phyloP scores from a whole-genome alignment of 208 protist species.

The Strigomonas galati region DNA sequence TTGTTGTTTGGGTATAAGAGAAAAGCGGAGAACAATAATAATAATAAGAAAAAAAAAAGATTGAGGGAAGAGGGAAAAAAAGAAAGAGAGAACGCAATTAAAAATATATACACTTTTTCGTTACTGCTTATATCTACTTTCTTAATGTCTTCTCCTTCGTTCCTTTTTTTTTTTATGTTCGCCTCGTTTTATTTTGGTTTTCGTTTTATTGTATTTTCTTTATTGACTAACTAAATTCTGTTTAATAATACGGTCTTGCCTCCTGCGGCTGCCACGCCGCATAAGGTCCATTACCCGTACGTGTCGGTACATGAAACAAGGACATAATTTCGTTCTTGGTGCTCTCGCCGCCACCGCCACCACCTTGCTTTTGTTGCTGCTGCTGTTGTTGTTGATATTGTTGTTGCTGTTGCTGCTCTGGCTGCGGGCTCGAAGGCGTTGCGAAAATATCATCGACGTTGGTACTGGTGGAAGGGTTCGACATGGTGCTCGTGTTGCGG shows the following conservation, averaged over 20 bases:
- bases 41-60: constrained; percentile 8
- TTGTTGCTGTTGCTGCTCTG: neutral
- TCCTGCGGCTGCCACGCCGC: constrained; percentile 48
- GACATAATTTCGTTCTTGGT: constrained; percentile 63
- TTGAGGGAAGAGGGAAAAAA: constrained; percentile 11
- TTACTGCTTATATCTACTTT: neutral
- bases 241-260: constrained; percentile 28
- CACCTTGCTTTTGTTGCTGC: neutral
- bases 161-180: too few species aligned
- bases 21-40: too few species aligned
- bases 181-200: too few species aligned
- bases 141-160: neutral
- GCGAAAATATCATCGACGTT: neutral
- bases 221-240: too few species aligned
- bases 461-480: too few species aligned
- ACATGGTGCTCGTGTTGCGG: too few species aligned
- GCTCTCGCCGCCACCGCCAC: neutral
- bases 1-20: too few species aligned
- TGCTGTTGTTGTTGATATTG: constrained; percentile 6
- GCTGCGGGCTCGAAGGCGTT: neutral
- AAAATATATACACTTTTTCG: constrained; percentile 11
- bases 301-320: constrained; percentile 28
- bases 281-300: constrained; percentile 3
- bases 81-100: constrained; percentile 7
- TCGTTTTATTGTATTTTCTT: too few species aligned